Base-by-base conservation (phyloP, 306 rosid genomes). In the Dryas drummondii region DNA sequence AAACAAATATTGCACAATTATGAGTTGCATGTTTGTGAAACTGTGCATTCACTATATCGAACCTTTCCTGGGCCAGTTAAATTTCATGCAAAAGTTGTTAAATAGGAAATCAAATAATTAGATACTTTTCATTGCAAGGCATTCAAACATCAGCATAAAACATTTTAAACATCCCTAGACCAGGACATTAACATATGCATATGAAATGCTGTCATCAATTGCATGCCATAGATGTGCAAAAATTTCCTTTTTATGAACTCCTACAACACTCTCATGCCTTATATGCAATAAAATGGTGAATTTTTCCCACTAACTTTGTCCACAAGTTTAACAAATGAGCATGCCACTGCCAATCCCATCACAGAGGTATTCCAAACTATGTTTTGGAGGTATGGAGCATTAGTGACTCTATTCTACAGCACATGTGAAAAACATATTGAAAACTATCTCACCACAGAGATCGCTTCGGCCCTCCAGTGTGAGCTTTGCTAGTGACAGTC, bases 381-480 rank as follows among this genome's bases (percentile, higher is more conserved):
- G 37, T 53, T 53, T 22, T 51, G 6, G 56, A 70, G 61, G 62
- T 70, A 40, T 16, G 50, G 26, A 70, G 27, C 27, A 70, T 6
- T 10, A 53, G 26, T 41, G 17, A 64, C 51, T 42, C 26, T 44
- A 59, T 9, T 53, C 56, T 40, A 62, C 45, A 10, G 19, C 65
- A 54, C 19, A 59, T 45, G 5, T 22, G 15, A 13, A 44, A 41
- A 48, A n/a, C 17, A 37, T 72, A 78, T 2, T 17, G 54, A 77
- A 67, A 19, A 75, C 57, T 14, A 80, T 85, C 96, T 75, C 84
- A 90, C 97, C 97, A 65, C 45, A 58, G 50, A 92, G 79, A 79
- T 92, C 93, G 56, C 84, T 86, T 86, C 89, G 86, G 75, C 97
- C 97, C 85, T 92, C 93, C 82, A 92, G 60, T 26, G 80, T 82